phyloP scores from a whole-genome alignment of 2,329 filamentous ascomycete genomes.

The Claviceps citrina region DNA sequence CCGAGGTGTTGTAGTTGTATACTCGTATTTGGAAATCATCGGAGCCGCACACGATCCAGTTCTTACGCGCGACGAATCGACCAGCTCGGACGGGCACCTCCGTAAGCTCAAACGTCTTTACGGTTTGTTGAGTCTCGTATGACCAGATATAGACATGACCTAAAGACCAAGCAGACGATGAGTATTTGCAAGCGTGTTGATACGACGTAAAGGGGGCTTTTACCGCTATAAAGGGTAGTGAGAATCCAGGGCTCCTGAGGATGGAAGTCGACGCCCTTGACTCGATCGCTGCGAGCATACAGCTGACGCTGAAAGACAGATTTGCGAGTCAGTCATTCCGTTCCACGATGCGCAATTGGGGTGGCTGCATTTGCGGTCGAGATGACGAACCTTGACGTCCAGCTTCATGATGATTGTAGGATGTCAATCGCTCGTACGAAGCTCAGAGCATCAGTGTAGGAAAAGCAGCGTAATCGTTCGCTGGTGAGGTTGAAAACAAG shows the following conservation, averaged over 20 bases:
- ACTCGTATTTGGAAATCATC: constrained; percentile 79
- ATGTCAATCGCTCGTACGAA: neutral
- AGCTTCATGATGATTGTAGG: constrained; percentile 22
- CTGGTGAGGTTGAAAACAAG: constrained; percentile 3
- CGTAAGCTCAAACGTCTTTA: constrained; percentile 97
- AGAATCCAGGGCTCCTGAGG: constrained; percentile 93
- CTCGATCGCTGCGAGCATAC: constrained; percentile 75
- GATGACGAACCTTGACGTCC: constrained; percentile 25
- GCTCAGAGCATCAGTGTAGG: neutral
- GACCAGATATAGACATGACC: constrained; percentile 99
- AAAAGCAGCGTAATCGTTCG: neutral
- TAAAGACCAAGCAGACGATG: constrained; percentile 18
- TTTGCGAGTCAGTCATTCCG: neutral
- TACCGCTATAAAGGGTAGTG: constrained; percentile 90
- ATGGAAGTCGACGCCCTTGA: constrained; percentile 96
- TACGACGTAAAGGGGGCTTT: neutral
- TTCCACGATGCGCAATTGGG: neutral
- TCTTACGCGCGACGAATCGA: constrained; percentile 93
- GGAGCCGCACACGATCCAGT: constrained; percentile 95
- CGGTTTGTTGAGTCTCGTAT: constrained; percentile 87
- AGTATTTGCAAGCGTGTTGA: neutral
- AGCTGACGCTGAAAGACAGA: constrained; percentile 24
- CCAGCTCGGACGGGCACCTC: constrained; percentile 95
- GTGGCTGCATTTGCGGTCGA: neutral
- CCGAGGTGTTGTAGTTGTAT: constrained; percentile 98